Conservation (phyloP, 352 stramenopile species). For the Pythium dissimile region DNA sequence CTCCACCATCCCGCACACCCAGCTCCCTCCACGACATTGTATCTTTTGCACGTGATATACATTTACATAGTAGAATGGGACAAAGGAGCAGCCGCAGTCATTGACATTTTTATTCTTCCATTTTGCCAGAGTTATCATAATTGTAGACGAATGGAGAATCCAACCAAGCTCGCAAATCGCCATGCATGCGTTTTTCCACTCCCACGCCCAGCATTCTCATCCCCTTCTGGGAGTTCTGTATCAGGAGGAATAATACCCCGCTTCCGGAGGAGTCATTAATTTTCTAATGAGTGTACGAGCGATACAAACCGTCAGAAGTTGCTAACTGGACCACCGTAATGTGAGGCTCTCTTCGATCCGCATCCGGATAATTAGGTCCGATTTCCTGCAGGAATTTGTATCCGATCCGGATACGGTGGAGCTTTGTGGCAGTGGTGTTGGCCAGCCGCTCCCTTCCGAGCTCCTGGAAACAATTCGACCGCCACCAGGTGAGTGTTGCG, state of each 20-base stretch:
- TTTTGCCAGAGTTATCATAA: too few relatives aligned
- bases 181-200: not conserved
- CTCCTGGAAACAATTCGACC: constrained; percentile 30
- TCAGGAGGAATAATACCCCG: not conserved
- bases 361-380: constrained; percentile 18
- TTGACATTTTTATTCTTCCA: too few relatives aligned
- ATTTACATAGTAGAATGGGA: not conserved
- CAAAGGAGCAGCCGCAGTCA: too few relatives aligned
- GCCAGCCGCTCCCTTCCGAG: constrained; percentile 21
- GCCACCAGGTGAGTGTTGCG: constrained; percentile 23
- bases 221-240: not conserved
- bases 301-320: constrained; percentile 13
- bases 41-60: not conserved
- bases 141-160: constrained; percentile 1
- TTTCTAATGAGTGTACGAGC: not conserved
- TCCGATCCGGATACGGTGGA: constrained; percentile 21
- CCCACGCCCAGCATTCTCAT: not conserved
- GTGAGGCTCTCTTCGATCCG: constrained; percentile 7
- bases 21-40: not conserved
- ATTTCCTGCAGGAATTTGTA: constrained; percentile 1
- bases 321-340: constrained; percentile 27
- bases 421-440: constrained; percentile 35
- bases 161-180: not conserved
- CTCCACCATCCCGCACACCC: not conserved
- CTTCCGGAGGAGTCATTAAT: not conserved